Base-by-base conservation (phyloP, 192 early-diverging fungal genomes). In the Globomyces pollinis-pini region DNA sequence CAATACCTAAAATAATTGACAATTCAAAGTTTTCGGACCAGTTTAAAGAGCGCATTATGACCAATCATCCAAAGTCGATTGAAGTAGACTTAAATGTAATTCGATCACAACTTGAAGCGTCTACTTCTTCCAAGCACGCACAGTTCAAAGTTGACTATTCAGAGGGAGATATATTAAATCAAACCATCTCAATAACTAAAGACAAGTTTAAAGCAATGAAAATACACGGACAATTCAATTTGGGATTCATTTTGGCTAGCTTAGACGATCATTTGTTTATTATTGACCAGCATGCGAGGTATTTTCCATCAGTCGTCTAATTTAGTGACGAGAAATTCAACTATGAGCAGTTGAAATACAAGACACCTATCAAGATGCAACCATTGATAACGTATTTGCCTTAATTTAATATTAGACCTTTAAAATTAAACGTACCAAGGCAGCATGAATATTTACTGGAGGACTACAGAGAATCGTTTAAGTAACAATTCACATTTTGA, bases 231-330 rank as follows among this genome's bases (percentile, higher is more conserved):
- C 96, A 99, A 68, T 99, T 99, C 76, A 99, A 99, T 63, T 80
- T 80, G 42, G 96, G 94, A 0, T 99, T 99, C 66, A 99, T 99
- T 44, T 75, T 99, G 9, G 79, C 75, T 0, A 64, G 74, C 1
- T 70, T 92, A n/a, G 28, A 57, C 5, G 42, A 58, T 41, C 87
- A 91, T 62, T 77, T 99, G 6, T 96, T 89, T 65, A 91, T 99
- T 36, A 82, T 99, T 50, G 96, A 99, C 70, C 96, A 99, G 61
- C 96, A 99, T 68, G 96, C 96, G 1, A 86, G 78, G 78, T 80
- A 53, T 16, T 13, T 65, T n/a, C n/a, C n/a, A n/a, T n/a, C n/a
- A n/a, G n/a, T 23, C 8, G 16, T 34, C 6, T 33, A 36, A 23
- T 31, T 2, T 23, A 80, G 78, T 51, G 96, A 99, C 68, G 96